Conservation (phyloP, 176 grass and related monocot species). For the Puya raimondii region DNA sequence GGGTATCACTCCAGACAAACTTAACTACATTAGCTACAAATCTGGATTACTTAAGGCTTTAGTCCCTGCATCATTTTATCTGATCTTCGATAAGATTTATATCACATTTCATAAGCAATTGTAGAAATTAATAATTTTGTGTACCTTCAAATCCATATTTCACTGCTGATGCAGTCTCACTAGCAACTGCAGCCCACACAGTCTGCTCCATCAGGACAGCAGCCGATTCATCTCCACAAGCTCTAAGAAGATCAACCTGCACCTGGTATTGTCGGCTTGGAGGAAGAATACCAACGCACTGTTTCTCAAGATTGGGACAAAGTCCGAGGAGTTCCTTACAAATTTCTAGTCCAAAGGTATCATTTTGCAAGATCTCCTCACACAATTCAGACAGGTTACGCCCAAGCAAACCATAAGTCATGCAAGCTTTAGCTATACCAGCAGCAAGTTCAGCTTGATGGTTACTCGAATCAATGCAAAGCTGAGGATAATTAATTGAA, state of each 20-base stretch:
- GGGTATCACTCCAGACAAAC: too few species aligned
- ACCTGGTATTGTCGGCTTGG: conserved; percentile 83
- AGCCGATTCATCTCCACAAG: conserved; percentile 60
- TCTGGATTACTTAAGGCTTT: too few species aligned
- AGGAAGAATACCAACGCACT: conserved; percentile 52
- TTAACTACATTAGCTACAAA: too few species aligned
- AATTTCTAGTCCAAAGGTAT: conserved; percentile 29
- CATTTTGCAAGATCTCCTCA: conserved; percentile 58
- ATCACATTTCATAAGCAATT: neutral
- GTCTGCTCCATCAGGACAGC: conserved; percentile 52
- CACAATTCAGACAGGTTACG: conserved; percentile 70
- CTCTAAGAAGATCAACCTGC: conserved; percentile 73
- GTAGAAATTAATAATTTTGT: neutral
- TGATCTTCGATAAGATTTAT: neutral
- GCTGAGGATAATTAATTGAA: conserved; percentile 53
- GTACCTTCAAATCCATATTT: conserved; percentile 78
- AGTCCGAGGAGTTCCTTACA: conserved; percentile 63
- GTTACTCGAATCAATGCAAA: conserved; percentile 50
- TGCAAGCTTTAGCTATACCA: conserved; percentile 58
- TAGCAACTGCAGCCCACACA: conserved; percentile 73
- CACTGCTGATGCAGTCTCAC: conserved; percentile 71
- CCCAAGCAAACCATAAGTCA: conserved; percentile 67
- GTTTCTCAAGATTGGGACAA: conserved; percentile 29
- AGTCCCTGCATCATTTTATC: neutral
- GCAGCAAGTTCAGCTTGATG: conserved; percentile 62